Conservation (phyloP, 768 basidiomycete genomes). For the Pleurotus cornucopiae region DNA sequence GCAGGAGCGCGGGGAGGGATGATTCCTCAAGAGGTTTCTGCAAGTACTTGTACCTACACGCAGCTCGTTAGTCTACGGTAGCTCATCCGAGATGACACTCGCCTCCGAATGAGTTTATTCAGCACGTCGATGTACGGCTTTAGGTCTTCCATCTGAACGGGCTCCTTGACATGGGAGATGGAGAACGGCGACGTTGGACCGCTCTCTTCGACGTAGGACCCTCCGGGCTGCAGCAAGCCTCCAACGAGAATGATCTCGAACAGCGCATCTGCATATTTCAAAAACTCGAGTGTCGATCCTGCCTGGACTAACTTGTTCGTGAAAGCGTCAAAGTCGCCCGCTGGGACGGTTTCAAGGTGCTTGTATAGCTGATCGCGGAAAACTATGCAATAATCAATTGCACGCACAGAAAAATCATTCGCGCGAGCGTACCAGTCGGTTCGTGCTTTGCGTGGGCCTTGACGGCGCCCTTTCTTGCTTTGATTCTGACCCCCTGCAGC, state of each 20-base stretch:
- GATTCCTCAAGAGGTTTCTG: conserved; percentile 92
- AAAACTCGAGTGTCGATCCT: conserved; percentile 87
- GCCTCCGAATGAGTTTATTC: conserved; percentile 95
- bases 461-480: conserved; percentile 88
- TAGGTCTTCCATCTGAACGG: conserved; percentile 78
- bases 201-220: conserved; percentile 83
- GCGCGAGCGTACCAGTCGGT: conserved; percentile 52
- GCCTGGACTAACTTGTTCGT: conserved; percentile 85
- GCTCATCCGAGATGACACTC: conserved; percentile 12
- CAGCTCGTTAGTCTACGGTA: conserved; percentile 4
- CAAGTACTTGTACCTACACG: conserved; percentile 92
- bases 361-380: conserved; percentile 94
- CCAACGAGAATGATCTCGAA: conserved; percentile 97
- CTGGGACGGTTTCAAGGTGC: conserved; percentile 78
- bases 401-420: conserved; percentile 8
- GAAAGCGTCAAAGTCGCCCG: conserved; percentile 79
- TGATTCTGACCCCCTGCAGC: conserved; percentile 89
- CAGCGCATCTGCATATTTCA: conserved; percentile 95
- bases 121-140: conserved; percentile 93
- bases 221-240: conserved; percentile 94
- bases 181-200: conserved; percentile 87
- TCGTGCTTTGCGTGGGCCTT: conserved; percentile 95
- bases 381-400: conserved; percentile 38
- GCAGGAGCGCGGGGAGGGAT: conserved; percentile 78
- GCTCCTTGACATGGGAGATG: conserved; percentile 75